Percentiles rank a stretch among this genome's conserved stretches.
Conservation (phyloP, 148 eudicot species). For the Salicornia ramosissima region DNA sequence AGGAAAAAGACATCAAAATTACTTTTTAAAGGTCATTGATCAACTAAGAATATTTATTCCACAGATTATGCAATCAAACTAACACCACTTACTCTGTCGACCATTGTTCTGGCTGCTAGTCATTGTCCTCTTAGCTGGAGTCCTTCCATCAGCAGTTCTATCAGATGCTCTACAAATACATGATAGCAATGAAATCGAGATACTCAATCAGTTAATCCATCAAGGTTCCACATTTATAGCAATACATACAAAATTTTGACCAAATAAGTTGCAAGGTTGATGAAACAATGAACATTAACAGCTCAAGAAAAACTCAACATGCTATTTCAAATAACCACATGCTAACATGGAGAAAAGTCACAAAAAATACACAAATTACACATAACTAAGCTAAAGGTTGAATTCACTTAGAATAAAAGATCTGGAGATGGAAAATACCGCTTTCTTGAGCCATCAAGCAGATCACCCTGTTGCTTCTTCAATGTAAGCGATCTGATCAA, state of each 20-base stretch:
- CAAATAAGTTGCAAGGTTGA: neutral
- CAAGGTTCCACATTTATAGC: neutral
- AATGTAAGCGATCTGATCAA: constrained; percentile 80
- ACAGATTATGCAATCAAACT: neutral
- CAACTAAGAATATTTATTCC: neutral
- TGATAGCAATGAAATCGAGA: neutral
- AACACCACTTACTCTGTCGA: constrained; percentile 45
- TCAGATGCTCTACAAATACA: constrained; percentile 58
- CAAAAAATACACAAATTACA: neutral
- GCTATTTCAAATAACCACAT: neutral
- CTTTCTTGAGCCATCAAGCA: constrained; percentile 62
- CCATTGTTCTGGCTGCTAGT: constrained; percentile 41
- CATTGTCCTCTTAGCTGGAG: constrained; percentile 61
- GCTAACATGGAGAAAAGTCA: neutral
- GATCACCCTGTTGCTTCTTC: constrained; percentile 64
- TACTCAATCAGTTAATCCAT: neutral
- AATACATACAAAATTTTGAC: neutral
- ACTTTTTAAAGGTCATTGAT: neutral
- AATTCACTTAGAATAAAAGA: neutral
- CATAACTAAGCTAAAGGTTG: neutral
- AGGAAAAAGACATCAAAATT: neutral
- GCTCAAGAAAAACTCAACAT: neutral
- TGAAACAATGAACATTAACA: neutral
- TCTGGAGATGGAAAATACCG: constrained; percentile 37
- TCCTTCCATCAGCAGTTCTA: constrained; percentile 53